Evolutionary conservation across 1,284 basidiomycete genomes (phyloP), one percentile per base, ranked within the genome.

Genomic region (Ustilago cynodontis): DNA sequence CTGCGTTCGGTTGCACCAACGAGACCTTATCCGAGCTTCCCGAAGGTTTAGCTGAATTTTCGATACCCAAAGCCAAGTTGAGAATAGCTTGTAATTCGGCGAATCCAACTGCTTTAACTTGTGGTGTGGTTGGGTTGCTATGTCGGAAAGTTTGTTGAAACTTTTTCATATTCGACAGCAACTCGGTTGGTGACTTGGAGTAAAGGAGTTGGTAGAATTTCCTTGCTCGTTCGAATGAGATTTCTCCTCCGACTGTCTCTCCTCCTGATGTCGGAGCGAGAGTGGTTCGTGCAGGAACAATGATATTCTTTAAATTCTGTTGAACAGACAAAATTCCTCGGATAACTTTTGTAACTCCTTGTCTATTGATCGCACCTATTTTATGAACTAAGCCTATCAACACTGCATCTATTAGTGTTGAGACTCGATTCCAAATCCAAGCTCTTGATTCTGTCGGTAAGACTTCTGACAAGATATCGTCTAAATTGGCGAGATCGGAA

Each of bases 291-390:
- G 89, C 88, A 29, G 76, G 76, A 28, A 67, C 37, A 39, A 85
- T 79, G 65, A 49, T 49, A 49, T 85, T 85, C 83, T 94, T 94
- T 78, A 98, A 89, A 79, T 93, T 93, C 85, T 99, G 96, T 85
- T 97, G 95, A 26, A 99, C 89, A 14, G 95, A 93, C 26, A 95
- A 88, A 51, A 98, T 92, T 86, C 98, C 97, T 49, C 95, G 91
- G 79, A 91, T 87, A 85, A 98, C 93, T 87, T 98, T 98, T 82
- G 91, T 91, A 71, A 95, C 90, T 0, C 96, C 96, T 62, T 91
- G 90, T 0, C 88, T 85, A 79, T 95, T 98, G 14, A 92, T 91
- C 16, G 89, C 86, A 26, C 90, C 90, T 65, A 99, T 89, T 64
- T 90, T 87, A 24, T 91, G 90, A 29, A 93, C 93, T 69, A 92